Conservation (phyloP, 2,329 filamentous ascomycete genomes). For the Fusarium sp. region DNA sequence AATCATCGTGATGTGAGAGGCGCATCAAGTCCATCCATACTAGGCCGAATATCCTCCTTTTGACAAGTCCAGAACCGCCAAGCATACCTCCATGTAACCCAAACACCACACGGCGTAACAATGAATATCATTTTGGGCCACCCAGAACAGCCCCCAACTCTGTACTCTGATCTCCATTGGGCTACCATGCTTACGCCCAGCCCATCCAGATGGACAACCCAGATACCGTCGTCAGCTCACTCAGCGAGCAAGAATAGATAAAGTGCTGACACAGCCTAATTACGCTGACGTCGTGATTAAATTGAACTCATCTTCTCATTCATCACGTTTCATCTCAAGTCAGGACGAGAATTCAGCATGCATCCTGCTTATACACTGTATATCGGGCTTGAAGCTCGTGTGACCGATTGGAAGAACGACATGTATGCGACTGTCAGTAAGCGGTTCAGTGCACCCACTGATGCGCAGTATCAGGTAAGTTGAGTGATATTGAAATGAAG, state of each 20-base stretch:
- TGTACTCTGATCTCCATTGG: not conserved
- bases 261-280: not conserved
- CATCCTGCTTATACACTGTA: slow-evolving; percentile 27
- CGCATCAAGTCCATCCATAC: not conserved
- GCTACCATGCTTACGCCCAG: not conserved
- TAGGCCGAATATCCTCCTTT: not conserved
- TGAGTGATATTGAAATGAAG: rapidly evolving
- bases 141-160: not conserved
- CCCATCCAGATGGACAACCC: not conserved
- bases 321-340: not conserved
- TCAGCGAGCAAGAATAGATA: not conserved
- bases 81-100: not conserved
- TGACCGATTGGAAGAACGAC: slow-evolving; percentile 4
- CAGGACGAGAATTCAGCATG: not conserved
- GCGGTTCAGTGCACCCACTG: not conserved
- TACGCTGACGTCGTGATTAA: not conserved
- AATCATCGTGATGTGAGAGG: not conserved
- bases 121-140: not conserved
- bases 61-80: not conserved
- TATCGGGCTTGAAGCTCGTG: not conserved
- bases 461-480: not conserved
- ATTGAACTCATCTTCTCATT: not conserved
- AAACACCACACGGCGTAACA: not conserved
- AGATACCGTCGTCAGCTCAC: slow-evolving; percentile 9
- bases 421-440: not conserved